Evolutionary conservation across 2,329 filamentous ascomycete species (phyloP).

Genomic region (Fusarium sp.): DNA sequence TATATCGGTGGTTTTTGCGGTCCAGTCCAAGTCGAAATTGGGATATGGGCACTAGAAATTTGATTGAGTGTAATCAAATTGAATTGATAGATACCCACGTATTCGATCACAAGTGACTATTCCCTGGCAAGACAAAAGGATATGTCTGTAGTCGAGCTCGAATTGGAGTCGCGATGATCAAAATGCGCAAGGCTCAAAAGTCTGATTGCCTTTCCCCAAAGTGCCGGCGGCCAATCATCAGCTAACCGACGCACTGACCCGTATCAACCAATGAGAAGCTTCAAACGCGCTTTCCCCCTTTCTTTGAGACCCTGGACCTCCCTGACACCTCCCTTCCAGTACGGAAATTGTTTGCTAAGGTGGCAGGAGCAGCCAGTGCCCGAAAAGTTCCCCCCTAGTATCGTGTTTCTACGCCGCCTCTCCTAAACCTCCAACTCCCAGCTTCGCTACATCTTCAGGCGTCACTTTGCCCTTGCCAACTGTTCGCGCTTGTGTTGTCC

Average conservation of each 20-base stretch:
- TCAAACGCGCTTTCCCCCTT: conserved; percentile 59
- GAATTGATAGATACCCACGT: neutral
- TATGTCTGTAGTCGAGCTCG: conserved; percentile 31
- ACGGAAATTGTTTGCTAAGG: conserved; percentile 65
- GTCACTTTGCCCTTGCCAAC: conserved; percentile 44
- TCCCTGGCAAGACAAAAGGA: conserved; percentile 17
- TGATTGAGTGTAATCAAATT: neutral
- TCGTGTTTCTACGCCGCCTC: conserved; percentile 46
- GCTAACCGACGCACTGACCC: conserved; percentile 50
- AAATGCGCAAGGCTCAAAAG: conserved; percentile 50
- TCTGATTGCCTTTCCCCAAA: conserved; percentile 49
- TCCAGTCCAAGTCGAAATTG: conserved; percentile 16
- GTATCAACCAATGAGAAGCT: conserved; percentile 50
- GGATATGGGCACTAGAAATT: neutral
- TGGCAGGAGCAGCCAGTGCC: conserved; percentile 55
- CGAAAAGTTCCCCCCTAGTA: conserved; percentile 58
- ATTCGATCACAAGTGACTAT: conserved; percentile 18
- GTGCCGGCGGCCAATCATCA: conserved; percentile 51
- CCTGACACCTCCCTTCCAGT: conserved; percentile 53
- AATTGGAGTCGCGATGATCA: conserved; percentile 40
- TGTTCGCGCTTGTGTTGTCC: conserved; percentile 40
- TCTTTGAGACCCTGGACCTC: conserved; percentile 56
- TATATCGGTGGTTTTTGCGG: conserved; percentile 17
- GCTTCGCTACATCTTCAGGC: conserved; percentile 45
- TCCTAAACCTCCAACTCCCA: conserved; percentile 50